Base-by-base conservation (phyloP, 768 basidiomycete species). In the Filobasidium floriforme region DNA sequence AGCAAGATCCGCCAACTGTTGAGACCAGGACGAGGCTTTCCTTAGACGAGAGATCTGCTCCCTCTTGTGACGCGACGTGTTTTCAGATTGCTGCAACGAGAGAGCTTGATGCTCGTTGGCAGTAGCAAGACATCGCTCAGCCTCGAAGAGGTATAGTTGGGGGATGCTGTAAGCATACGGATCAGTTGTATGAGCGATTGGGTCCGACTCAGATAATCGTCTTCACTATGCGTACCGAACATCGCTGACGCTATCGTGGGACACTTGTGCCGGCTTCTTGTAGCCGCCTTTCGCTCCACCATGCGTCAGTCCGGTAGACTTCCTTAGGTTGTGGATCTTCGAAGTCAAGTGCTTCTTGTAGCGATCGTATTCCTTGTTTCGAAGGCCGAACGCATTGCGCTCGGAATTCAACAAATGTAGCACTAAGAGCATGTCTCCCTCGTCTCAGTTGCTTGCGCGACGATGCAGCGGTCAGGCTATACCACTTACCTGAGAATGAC, bases 341-440 rank as follows among this genome's bases (percentile, higher is more conserved):
- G 92, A 91, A 7, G 88, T 86, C 76, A 92, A 94, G 73, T 98
- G 92, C 71, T 91, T 91, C 90, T 88, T 83, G 80, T 97, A 97
- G 61, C 92, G 86, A 62, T 82, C 81, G 77, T 86, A 88, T 76
- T 98, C 93, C 73, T 88, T 89, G 75, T 90, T 92, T 68, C 93
- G 86, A 68, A 96, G 80, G 7, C 94, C 94, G 77, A 93, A 94
- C 3, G 89, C 86, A 69, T 83, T 90, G 64, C 94, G 86, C 74
- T 96, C 91, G 75, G 90, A 88, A 76, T 93, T 92, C 44, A 85
- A 86, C 61, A 91, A 83, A 73, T 87, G 86, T 44, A 96, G 82
- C 26, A 90, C 92, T 96, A 69, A 59, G n/a, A 52, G 43, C 3
- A 37, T 3, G 32, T 37, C 32, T 37, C 32, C 4, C 9, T 37